Conservation (phyloP, 768 basidiomycete species). For the Rhizopogon vesiculosus region DNA sequence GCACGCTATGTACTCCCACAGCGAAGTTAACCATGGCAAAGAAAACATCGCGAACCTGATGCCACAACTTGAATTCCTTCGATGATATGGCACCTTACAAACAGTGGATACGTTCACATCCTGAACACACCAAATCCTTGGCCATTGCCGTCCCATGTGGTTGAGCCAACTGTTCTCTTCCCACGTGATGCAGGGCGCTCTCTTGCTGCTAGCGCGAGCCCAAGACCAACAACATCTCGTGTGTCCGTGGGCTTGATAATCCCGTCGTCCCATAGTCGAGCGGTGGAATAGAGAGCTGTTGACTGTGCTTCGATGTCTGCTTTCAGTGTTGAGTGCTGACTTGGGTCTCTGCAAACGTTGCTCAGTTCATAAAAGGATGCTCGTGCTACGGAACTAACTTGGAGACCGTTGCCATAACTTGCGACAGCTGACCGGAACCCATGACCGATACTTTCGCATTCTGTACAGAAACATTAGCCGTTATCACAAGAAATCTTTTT, state of each 20-base stretch:
- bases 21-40: neutral
- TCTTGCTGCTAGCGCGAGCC: slow-evolving; percentile 73
- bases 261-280: slow-evolving; percentile 92
- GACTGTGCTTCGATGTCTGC: slow-evolving; percentile 87
- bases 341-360: slow-evolving; percentile 55
- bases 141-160: slow-evolving; percentile 68
- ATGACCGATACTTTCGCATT: slow-evolving; percentile 94
- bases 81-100: neutral
- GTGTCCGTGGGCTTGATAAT: slow-evolving; percentile 90
- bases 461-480: slow-evolving; percentile 27
- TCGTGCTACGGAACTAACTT: slow-evolving; percentile 41
- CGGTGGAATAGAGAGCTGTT: slow-evolving; percentile 81
- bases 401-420: slow-evolving; percentile 89
- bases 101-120: slow-evolving; percentile 48
- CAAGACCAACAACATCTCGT: slow-evolving; percentile 81
- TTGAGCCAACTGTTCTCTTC: slow-evolving; percentile 16
- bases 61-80: neutral
- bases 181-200: slow-evolving; percentile 21
- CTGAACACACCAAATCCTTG: slow-evolving; percentile 88
- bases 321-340: slow-evolving; percentile 70
- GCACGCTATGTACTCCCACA: too few relatives aligned
- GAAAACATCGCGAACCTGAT: neutral
- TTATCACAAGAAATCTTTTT: neutral
- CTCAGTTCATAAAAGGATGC: neutral
- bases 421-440: slow-evolving; percentile 90